These are phyloP conservation scores for Colletotrichum shisoi DNA, from an alignment of 2,329 filamentous ascomycete genomes.

Conservation along the genomic window DNA sequence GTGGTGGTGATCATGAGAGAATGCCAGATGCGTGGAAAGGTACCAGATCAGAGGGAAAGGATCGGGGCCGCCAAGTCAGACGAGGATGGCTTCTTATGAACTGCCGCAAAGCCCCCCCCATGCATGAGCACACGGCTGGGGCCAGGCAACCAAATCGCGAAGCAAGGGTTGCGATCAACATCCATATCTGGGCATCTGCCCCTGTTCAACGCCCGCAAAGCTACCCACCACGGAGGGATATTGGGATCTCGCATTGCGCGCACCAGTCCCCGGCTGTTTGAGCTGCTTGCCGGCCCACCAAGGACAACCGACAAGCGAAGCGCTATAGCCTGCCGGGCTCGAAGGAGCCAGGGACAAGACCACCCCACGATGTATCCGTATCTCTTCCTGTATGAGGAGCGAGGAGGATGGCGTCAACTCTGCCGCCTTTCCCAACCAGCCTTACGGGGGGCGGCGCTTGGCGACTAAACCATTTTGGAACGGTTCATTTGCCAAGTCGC, in stretches of 20 bases:
- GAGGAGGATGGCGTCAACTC: no score
- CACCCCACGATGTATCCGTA: no score
- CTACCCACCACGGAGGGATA: neutral
- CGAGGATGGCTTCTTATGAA: neutral
- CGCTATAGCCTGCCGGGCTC: no score
- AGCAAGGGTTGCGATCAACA: neutral
- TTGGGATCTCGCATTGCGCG: neutral
- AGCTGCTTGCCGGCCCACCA: no score
- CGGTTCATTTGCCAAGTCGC: constrained; percentile 1
- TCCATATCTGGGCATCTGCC: neutral
- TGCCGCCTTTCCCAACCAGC: no score
- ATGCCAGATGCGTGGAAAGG: neutral
- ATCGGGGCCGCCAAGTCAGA: neutral
- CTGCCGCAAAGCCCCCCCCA: neutral
- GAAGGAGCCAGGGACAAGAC: no score
- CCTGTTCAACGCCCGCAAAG: neutral
- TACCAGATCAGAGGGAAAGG: neutral
- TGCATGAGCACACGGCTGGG: neutral
- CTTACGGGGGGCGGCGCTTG: no score
- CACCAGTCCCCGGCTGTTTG: no score
- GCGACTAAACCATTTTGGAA: neutral
- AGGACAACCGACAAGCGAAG: no score
- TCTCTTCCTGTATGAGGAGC: no score
- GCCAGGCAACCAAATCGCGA: constrained; percentile 20
- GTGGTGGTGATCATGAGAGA: neutral